Evolutionary conservation across 1,139 yeast species (phyloP).

Genomic region (Geotrichum restrictum): DNA sequence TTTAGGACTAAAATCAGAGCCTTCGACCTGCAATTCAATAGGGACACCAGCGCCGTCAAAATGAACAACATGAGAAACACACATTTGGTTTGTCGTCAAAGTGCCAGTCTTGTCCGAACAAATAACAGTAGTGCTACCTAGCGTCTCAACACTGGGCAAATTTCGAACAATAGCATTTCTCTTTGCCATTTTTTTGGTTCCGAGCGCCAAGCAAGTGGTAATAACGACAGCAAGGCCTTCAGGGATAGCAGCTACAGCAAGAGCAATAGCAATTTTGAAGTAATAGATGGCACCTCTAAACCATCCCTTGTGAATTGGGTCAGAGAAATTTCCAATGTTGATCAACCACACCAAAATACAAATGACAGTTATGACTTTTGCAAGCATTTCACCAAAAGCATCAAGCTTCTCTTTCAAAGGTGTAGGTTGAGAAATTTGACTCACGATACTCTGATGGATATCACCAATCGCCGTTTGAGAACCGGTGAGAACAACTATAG

Average conservation of each 20-base stretch:
- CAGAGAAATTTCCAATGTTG: conserved; percentile 43
- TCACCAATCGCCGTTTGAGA: conserved; percentile 46
- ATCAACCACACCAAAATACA: conserved; percentile 46
- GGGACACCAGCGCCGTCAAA: conserved; percentile 42
- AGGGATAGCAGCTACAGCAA: conserved; percentile 52
- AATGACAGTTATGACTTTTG: conserved; percentile 44
- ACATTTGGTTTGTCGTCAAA: conserved; percentile 46
- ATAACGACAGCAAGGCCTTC: conserved; percentile 50
- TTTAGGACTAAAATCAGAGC: conserved; percentile 42
- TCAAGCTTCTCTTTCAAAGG: conserved; percentile 40
- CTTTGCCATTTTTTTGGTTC: conserved; percentile 49
- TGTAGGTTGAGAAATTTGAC: conserved; percentile 36
- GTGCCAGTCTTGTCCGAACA: conserved; percentile 77
- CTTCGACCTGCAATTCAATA: conserved; percentile 45
- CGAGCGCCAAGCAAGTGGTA: conserved; percentile 51
- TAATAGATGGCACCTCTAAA: conserved; percentile 48
- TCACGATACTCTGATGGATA: conserved; percentile 42
- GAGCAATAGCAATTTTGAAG: conserved; percentile 50
- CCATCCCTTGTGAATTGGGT: conserved; percentile 42
- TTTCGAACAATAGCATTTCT: conserved; percentile 50
- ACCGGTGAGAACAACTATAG: conserved; percentile 46
- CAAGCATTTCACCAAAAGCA: conserved; percentile 42
- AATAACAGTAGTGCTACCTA: conserved; percentile 46
- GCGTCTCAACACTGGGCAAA: conserved; percentile 39
- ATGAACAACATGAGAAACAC: conserved; percentile 38